Conservation (phyloP, 1,284 basidiomycete species). For the Trichosporon asahii region DNA sequence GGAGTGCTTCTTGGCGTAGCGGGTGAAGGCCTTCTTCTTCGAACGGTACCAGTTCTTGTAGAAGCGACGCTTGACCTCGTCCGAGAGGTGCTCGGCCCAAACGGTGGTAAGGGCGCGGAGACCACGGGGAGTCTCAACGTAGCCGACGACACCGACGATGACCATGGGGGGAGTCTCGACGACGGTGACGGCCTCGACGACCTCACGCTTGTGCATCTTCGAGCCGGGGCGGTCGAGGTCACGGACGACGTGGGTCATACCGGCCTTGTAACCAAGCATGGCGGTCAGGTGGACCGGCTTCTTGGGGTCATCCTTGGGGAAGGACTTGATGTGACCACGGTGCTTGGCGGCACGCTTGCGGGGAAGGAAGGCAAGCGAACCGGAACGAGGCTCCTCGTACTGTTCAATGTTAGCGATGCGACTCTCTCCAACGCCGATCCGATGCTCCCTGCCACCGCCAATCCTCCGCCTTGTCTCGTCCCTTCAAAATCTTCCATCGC, state of each 20-base stretch:
- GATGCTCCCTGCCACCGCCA: not conserved
- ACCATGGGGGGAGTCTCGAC: constrained; percentile 98
- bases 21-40: constrained; percentile 99
- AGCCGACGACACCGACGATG: constrained; percentile 97
- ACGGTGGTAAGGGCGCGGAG: constrained; percentile 76
- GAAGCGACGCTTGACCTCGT: constrained; percentile 96
- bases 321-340: constrained; percentile 96
- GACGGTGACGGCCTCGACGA: constrained; percentile 96
- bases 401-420: constrained; percentile 44
- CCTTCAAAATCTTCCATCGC: not conserved
- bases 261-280: constrained; percentile 99
- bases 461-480: not conserved
- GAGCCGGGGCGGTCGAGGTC: constrained; percentile 99
- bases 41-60: constrained; percentile 99
- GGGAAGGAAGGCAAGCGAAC: constrained; percentile 76
- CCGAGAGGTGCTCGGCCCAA: constrained; percentile 64
- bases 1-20: constrained; percentile 95
- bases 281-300: constrained; percentile 99
- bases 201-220: constrained; percentile 99
- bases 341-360: constrained; percentile 92
- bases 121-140: constrained; percentile 99
- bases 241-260: constrained; percentile 99
- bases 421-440: not conserved
- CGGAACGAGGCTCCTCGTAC: constrained; percentile 94
- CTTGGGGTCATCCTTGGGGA: constrained; percentile 99